Percentiles rank a stretch among this genome's conserved stretches.
These are phyloP conservation scores for Silene latifolia DNA, from an alignment of 148 eudicot genomes.

Conservation along the genomic window DNA sequence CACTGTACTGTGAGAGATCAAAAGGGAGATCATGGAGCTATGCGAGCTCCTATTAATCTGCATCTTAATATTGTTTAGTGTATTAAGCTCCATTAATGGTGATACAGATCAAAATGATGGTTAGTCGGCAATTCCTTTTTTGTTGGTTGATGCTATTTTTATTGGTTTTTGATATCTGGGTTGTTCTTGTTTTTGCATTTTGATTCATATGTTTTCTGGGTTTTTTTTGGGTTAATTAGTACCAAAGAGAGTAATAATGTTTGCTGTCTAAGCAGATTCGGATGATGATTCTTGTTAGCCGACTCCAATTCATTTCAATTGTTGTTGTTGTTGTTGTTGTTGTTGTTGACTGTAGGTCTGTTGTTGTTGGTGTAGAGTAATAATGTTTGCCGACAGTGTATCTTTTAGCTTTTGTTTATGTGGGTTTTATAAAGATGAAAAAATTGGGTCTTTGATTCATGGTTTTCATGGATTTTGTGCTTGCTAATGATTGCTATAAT, in stretches of 20 bases:
- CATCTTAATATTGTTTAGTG: constrained; percentile 32
- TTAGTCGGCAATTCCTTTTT: constrained; percentile 16
- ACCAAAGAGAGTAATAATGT: not conserved
- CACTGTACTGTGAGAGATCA: too few species aligned
- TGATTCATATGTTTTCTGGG: not conserved
- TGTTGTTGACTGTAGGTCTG: too few species aligned
- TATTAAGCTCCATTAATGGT: constrained; percentile 37
- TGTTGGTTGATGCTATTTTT: not conserved
- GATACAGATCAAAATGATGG: constrained; percentile 73
- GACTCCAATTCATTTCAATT: too few species aligned
- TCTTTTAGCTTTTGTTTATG: not conserved
- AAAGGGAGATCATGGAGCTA: constrained; percentile 26
- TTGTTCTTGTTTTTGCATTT: not conserved
- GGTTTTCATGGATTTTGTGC: not conserved
- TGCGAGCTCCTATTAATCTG: constrained; percentile 34
- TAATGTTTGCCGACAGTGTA: not conserved
- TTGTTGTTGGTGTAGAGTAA: too few species aligned
- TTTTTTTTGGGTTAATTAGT: not conserved
- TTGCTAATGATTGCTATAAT: not conserved
- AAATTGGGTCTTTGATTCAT: not conserved
- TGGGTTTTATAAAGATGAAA: not conserved
- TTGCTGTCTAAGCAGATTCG: not conserved
- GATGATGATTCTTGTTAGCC: too few species aligned
- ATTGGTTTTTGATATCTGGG: constrained; percentile 16
- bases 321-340: too few species aligned